Base-by-base conservation (phyloP, 169 alveolate genomes). In the Theileria equi region DNA sequence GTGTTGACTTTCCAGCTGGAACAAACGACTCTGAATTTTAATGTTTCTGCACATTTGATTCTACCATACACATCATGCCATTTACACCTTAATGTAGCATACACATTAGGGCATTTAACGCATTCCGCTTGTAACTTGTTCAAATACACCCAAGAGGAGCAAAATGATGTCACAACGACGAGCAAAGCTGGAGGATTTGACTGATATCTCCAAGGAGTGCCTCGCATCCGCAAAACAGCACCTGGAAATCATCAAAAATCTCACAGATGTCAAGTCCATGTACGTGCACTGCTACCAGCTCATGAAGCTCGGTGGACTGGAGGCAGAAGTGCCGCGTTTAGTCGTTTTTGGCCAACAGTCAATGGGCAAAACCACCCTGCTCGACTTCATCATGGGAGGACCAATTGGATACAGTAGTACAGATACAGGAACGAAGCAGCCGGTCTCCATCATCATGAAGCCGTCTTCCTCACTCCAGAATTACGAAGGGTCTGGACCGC, bases 311-410 rank as follows among this genome's bases (percentile, higher is more conserved):
- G 92, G 91, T 23, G 90, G 90, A 5, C 86, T 91, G 2, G 92
- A 78, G 32, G 94, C 91, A 10, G 96, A 91, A 49, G 86, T 91
- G n/a, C 96, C 96, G 5, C 59, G 96, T 31, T 78, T 91, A 16
- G 96, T 91, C 13, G 94, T 91, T 28, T 91, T 91, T 47, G 96
- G 96, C 6, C 96, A 91, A 48, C 96, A 91, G 77, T 84, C 92
- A 34, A 91, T 91, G 96, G 96, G 95, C 21, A 91, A 91, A 55
- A 91, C 96, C 7, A 91, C 96, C 1, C 88, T 91, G 29, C 76
- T 88, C 36, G 96, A 91, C 63, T 91, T 79, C 61, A 89, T 91
- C 50, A 91, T 91, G 93, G 96, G 96, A 8, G 95, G 94, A 19
- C 96, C 96, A 3, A 88, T 91, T 52, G 96, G 96, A 1, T 91